Evolutionary conservation across 2,329 filamentous ascomycete genomes (phyloP).

Genomic region (Colletotrichum tamarilloi): DNA sequence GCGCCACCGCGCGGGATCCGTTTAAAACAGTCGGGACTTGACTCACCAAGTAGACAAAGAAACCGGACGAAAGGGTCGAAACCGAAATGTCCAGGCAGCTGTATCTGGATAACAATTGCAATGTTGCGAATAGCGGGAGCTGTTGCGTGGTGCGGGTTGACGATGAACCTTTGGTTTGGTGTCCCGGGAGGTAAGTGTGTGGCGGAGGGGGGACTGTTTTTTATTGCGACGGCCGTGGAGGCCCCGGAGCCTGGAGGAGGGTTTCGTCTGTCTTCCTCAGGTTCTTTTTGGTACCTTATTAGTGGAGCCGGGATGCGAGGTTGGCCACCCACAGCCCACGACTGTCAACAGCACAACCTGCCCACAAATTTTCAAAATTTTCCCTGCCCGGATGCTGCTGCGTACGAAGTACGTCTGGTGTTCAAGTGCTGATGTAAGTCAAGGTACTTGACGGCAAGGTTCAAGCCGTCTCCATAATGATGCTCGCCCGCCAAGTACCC

Average conservation of each 20-base stretch:
- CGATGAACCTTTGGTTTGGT: slow-evolving; percentile 28
- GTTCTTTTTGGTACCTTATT: slow-evolving; percentile 27
- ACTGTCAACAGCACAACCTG: slow-evolving; percentile 11
- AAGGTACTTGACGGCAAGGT: slow-evolving; percentile 8
- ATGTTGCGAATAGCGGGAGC: slow-evolving; percentile 6
- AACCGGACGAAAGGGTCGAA: slow-evolving; percentile 20
- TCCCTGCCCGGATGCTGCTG: slow-evolving; percentile 1
- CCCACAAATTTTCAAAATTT: slow-evolving; percentile 32
- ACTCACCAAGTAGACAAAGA: slow-evolving; percentile 23
- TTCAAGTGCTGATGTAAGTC: too few relatives aligned
- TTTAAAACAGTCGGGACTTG: background rate
- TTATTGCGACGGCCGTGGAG: slow-evolving; percentile 28
- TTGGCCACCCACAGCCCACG: slow-evolving; percentile 17
- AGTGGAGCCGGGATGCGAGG: slow-evolving; percentile 15
- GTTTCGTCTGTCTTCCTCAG: slow-evolving; percentile 30
- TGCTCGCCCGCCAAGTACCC: slow-evolving; percentile 11
- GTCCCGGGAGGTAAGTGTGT: slow-evolving; percentile 11
- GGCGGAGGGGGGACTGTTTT: slow-evolving; percentile 23
- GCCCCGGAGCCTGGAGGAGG: slow-evolving; percentile 16
- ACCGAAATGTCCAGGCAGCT: slow-evolving; percentile 19
- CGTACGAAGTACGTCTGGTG: too few relatives aligned
- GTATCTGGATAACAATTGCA: slow-evolving; percentile 15
- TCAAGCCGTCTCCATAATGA: slow-evolving; percentile 21
- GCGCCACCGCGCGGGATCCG: slow-evolving; percentile 5
- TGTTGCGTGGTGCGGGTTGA: slow-evolving; percentile 25